Evolutionary conservation across 2,329 filamentous ascomycete genomes (phyloP).

Genomic region (Cladophialophora psammophila): DNA sequence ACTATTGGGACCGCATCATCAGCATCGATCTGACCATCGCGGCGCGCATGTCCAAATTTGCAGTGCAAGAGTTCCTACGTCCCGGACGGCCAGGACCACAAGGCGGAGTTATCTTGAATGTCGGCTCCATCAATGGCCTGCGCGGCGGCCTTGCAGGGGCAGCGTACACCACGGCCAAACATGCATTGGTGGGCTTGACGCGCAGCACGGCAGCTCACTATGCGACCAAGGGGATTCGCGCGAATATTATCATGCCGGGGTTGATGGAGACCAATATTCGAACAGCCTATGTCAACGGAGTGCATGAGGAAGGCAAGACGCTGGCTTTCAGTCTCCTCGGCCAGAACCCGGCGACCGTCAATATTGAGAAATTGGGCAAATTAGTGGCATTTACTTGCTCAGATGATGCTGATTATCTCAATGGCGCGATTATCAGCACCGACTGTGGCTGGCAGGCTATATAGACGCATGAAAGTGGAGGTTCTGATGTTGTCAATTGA

Average conservation of each 20-base stretch:
- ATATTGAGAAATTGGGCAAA: not conserved
- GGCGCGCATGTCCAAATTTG: not conserved
- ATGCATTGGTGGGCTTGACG: slow-evolving; percentile 62
- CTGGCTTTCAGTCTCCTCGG: not conserved
- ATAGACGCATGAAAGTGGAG: not conserved
- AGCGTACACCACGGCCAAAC: slow-evolving; percentile 63
- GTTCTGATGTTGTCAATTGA: too few relatives aligned
- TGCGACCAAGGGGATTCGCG: slow-evolving; percentile 61
- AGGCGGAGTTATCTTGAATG: not conserved
- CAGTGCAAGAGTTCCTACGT: not conserved
- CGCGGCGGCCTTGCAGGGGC: slow-evolving; percentile 45
- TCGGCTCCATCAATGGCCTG: not conserved
- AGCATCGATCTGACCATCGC: not conserved
- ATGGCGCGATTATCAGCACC: not conserved
- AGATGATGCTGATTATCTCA: not conserved
- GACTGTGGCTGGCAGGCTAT: not conserved
- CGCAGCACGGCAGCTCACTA: slow-evolving; percentile 67
- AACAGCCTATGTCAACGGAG: not conserved
- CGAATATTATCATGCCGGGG: slow-evolving; percentile 60
- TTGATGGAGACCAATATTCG: slow-evolving; percentile 65
- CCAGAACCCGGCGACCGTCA: not conserved
- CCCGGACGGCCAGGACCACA: too few relatives aligned
- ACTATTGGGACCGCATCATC: not conserved
- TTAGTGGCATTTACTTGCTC: not conserved
- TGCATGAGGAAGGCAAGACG: not conserved